Evolutionary conservation across 805 yeast species (phyloP).

Genomic region (Hanseniaspora occidentalis): DNA sequence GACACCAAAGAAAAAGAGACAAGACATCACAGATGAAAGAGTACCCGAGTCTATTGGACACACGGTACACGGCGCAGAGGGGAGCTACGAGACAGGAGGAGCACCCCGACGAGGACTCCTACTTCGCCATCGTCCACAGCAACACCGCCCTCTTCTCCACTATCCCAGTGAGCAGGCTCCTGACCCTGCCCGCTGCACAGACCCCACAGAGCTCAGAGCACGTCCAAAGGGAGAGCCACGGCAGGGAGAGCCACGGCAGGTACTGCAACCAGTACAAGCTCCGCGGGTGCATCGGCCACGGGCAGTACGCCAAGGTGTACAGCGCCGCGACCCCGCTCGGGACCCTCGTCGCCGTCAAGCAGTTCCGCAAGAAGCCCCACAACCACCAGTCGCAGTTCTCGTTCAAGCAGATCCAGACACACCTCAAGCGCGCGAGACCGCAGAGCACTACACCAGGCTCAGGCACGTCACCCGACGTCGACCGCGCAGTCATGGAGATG

Average conservation of each 20-base stretch:
- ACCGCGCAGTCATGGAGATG: conserved; percentile 17
- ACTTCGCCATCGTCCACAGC: not conserved
- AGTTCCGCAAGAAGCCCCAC: conserved; percentile 18
- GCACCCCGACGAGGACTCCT: not conserved
- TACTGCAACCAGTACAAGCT: conserved; percentile 1
- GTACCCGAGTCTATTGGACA: not conserved
- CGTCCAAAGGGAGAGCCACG: not conserved
- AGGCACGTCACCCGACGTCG: conserved; percentile 9
- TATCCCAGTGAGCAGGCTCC: not conserved
- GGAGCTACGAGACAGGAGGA: not conserved
- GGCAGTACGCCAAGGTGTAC: conserved; percentile 24
- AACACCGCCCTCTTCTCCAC: not conserved
- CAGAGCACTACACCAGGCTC: not conserved
- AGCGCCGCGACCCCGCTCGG: conserved; percentile 10
- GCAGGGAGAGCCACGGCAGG: too few species aligned
- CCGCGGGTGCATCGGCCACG: conserved; percentile 13
- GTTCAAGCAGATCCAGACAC: conserved; percentile 16
- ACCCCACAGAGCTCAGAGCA: not conserved
- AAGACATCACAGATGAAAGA: not conserved
- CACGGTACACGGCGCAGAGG: too few species aligned
- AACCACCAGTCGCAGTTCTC: conserved; percentile 15
- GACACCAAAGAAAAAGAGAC: too few species aligned
- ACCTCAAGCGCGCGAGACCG: not conserved
- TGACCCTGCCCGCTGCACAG: not conserved
- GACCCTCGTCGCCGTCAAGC: conserved; percentile 18